These are phyloP conservation scores for Amauroascus verrucosus DNA, from an alignment of 2,329 filamentous ascomycete genomes.

Conservation along the genomic window DNA sequence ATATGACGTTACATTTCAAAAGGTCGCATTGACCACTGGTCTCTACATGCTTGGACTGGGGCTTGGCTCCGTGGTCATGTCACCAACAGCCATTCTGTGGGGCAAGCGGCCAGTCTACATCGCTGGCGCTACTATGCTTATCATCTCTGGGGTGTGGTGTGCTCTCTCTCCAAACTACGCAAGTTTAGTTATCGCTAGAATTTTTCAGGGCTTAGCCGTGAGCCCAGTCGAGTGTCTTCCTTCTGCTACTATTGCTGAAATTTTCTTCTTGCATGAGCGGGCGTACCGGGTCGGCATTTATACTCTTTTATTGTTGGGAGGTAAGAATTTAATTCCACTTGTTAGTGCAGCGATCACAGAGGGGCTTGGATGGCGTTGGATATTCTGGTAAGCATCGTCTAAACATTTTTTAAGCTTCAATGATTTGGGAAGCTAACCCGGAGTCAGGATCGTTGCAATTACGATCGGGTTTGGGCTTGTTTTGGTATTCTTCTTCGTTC, in stretches of 20 bases:
- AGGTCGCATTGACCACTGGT: conserved; percentile 77
- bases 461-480: conserved; percentile 60
- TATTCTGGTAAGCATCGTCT: conserved; percentile 58
- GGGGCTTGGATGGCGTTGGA: conserved; percentile 73
- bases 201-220: conserved; percentile 80
- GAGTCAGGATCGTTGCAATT: conserved; percentile 63
- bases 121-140: conserved; percentile 63
- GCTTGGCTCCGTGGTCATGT: conserved; percentile 70
- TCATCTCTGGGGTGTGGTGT: conserved; percentile 70
- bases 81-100: conserved; percentile 80
- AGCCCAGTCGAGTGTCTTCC: conserved; percentile 87
- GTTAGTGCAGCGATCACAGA: conserved; percentile 79
- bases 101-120: conserved; percentile 91
- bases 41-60: conserved; percentile 92
- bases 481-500: conserved; percentile 79
- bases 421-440: conserved; percentile 18
- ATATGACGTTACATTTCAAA: conserved; percentile 56
- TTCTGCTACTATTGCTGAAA: conserved; percentile 88
- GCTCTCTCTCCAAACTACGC: conserved; percentile 70
- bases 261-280: conserved; percentile 89
- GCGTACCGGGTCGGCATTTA: conserved; percentile 92
- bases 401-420: background rate
- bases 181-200: conserved; percentile 68
- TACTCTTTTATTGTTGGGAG: conserved; percentile 74
- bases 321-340: conserved; percentile 82